These are phyloP conservation scores for Penicillium sp. DNA, from an alignment of 2,329 filamentous ascomycete genomes.

Conservation along the genomic window DNA sequence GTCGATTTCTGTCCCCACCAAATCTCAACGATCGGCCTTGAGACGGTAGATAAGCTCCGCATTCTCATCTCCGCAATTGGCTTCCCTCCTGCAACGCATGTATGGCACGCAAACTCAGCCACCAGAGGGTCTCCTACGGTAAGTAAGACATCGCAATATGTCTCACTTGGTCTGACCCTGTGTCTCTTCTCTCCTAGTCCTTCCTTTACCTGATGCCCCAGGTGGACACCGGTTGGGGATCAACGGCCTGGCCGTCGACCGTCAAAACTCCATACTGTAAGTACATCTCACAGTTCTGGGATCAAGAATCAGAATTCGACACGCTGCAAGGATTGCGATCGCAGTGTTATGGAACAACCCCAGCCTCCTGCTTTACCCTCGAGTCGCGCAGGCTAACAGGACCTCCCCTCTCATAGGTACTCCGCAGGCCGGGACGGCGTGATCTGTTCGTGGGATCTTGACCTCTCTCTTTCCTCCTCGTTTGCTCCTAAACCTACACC, in stretches of 20 bases:
- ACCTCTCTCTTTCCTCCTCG: conserved; percentile 35
- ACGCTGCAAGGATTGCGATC: background rate
- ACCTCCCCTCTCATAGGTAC: conserved; percentile 58
- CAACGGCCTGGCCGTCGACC: conserved; percentile 87
- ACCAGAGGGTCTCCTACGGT: conserved; percentile 67
- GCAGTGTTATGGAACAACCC: background rate
- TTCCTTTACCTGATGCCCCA: conserved; percentile 67
- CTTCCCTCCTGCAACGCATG: conserved; percentile 25
- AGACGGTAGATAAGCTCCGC: conserved; percentile 31
- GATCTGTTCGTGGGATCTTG: conserved; percentile 89
- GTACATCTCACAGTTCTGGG: conserved; percentile 29
- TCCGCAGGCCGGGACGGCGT: conserved; percentile 93
- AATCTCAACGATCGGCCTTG: conserved; percentile 23
- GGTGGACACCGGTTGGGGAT: conserved; percentile 91
- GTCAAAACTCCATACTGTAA: conserved; percentile 79
- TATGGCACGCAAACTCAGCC: conserved; percentile 66
- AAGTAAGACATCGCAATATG: conserved; percentile 22
- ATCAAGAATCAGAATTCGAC: background rate
- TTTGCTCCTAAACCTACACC: conserved; percentile 24
- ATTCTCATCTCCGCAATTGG: conserved; percentile 30
- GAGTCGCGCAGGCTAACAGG: conserved; percentile 22
- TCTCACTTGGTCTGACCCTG: conserved; percentile 8
- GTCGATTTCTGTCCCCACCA: conserved; percentile 21
- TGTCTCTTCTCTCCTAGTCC: conserved; percentile 51
- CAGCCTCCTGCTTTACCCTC: conserved; percentile 4